A percentile compares a stretch with the other conserved stretches of the same genome.
Evolutionary conservation across 2,329 filamentous ascomycete species (phyloP).

Genomic region (Penicillium hesseltinei): DNA sequence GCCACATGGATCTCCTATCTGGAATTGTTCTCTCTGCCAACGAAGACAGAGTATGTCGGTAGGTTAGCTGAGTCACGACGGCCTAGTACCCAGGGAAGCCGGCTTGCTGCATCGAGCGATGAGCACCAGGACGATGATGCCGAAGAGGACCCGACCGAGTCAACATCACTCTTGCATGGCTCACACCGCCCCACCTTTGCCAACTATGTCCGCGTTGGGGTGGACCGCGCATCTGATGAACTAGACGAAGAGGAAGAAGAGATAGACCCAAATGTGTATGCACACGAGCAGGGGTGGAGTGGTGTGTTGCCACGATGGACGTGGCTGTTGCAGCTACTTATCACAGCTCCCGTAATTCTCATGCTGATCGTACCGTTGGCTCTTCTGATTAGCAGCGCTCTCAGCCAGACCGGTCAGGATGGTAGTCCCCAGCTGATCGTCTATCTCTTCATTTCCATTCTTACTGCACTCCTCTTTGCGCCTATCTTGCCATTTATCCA

Average conservation of each 20-base stretch:
- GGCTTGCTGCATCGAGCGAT: slow-evolving; percentile 44
- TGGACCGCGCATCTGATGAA: slow-evolving; percentile 28
- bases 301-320: slow-evolving; percentile 73
- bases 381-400: slow-evolving; percentile 67
- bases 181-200: slow-evolving; percentile 55
- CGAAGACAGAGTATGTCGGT: slow-evolving; percentile 67
- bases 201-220: slow-evolving; percentile 48
- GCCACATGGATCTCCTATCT: slow-evolving; percentile 72
- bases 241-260: slow-evolving; percentile 29
- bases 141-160: slow-evolving; percentile 51
- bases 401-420: slow-evolving; percentile 80
- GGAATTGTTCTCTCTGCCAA: slow-evolving; percentile 75
- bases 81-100: slow-evolving; percentile 39
- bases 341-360: slow-evolving; percentile 74
- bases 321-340: slow-evolving; percentile 82
- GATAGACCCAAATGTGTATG: slow-evolving; percentile 51
- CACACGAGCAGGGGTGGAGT: slow-evolving; percentile 83
- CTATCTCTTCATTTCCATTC: slow-evolving; percentile 66
- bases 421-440: slow-evolving; percentile 70
- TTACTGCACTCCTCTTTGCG: slow-evolving; percentile 69
- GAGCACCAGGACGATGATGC: slow-evolving; percentile 33
- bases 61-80: slow-evolving; percentile 48
- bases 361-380: slow-evolving; percentile 75
- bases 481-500: slow-evolving; percentile 84
- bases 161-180: slow-evolving; percentile 56